phyloP scores from a whole-genome alignment of 257 asterid genomes.

The Primulina eburnea region DNA sequence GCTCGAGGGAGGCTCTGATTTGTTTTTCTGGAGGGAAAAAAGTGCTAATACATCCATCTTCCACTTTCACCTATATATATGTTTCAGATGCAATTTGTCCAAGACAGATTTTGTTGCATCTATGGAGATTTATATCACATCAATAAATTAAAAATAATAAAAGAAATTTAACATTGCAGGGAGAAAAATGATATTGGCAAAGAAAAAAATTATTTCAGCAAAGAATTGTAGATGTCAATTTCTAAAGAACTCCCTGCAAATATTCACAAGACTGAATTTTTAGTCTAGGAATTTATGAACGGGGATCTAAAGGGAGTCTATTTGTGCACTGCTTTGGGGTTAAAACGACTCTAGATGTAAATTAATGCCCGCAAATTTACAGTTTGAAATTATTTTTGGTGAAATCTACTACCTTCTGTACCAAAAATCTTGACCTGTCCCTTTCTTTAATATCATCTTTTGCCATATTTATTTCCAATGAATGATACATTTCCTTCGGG shows the following conservation, averaged over 20 bases:
- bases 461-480: conserved; percentile 33
- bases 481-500: not conserved
- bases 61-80: no score
- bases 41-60: no score
- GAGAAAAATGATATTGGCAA: not conserved
- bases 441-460: conserved; percentile 21
- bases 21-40: no score
- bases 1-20: no score
- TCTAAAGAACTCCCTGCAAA: not conserved
- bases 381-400: conserved; percentile 24
- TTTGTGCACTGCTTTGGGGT: conserved; percentile 15
- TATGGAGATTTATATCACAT: no score
- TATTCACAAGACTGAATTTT: conserved; percentile 27
- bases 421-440: conserved; percentile 31
- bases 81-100: no score
- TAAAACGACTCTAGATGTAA: conserved; percentile 21
- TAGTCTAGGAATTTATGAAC: not conserved
- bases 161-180: no score
- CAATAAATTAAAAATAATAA: no score
- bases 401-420: conserved; percentile 31
- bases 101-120: no score
- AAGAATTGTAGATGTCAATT: no score
- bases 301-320: conserved; percentile 9
- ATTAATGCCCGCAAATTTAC: conserved; percentile 44
- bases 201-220: not conserved